Evolutionary conservation across 2,329 filamentous ascomycete species (phyloP), one percentile per base, ranked within the genome.

Genomic region (Pseudocercospora crystallina): DNA sequence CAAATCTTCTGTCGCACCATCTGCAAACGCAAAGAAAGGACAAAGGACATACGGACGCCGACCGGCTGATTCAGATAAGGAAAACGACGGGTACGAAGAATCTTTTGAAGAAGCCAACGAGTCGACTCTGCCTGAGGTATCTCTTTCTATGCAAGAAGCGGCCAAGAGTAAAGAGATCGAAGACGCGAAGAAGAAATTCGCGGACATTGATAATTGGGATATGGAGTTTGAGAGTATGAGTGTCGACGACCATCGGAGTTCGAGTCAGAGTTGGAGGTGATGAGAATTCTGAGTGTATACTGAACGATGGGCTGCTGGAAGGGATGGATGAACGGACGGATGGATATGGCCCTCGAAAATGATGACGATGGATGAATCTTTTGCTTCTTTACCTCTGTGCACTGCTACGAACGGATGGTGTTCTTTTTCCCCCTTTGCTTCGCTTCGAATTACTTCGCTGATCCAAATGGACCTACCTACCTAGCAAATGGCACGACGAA

Each of bases 161-260:
- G 62, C 63, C 9, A 58, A 62, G 42, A 67, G 63, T 35, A 61
- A 59, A 20, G 71, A 73, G 58, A 61, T 79, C 32, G 68, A 69
- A 54, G 71, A 66, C 1, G 73, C 73, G 20, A 71, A 69, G 55
- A 70, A 71, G 58, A 77, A 76, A 58, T 79, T 79, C 56, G 72
- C 68, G 20, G 75, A 77, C 47, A 70, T 79, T 5, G 76, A 79
- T 59, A 63, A 71, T 17, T 78, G 74, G 67, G 75, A 77, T 52
- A 69, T 79, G 64, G 74, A 77, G 40, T 79, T 78, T 61, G 76
- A 77, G 65, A 76, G 69, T 46, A 71, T 76, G 56, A 76, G 71
- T 45, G 67, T 72, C 31, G 73, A 76, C 51, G 66, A 67, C 50
- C 60, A 65, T 57, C 52, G 65, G 32, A 67, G 65, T 53, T 63